Evolutionary conservation across 345 rosid genomes (phyloP).

Genomic region (Salix caprea): DNA sequence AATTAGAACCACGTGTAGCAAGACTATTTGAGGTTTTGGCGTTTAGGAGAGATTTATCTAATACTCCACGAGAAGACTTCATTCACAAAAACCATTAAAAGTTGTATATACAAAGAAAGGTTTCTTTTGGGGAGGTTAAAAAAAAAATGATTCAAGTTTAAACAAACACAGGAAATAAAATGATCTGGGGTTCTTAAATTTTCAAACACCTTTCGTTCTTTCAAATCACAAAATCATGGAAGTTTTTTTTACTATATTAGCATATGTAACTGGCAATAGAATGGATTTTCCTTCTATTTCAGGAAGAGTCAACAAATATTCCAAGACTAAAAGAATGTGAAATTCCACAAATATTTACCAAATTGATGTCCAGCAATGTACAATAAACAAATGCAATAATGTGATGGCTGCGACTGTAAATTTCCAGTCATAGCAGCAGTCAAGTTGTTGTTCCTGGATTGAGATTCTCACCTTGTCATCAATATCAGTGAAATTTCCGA

Average conservation of each 20-base stretch:
- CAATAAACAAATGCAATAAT: neutral
- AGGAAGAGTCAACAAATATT: neutral
- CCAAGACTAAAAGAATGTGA: neutral
- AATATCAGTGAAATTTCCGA: conserved; percentile 84
- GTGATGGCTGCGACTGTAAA: neutral
- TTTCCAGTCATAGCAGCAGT: neutral
- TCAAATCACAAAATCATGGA: neutral
- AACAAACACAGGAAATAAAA: neutral
- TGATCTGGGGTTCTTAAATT: neutral
- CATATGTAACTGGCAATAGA: neutral
- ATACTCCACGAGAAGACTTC: neutral
- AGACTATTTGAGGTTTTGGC: neutral
- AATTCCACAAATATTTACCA: neutral
- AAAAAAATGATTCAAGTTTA: neutral
- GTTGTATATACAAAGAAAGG: neutral
- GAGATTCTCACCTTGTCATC: conserved; percentile 71
- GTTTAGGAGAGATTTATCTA: neutral
- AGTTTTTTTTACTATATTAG: neutral
- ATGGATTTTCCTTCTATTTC: neutral
- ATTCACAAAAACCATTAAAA: neutral
- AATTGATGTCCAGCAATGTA: neutral
- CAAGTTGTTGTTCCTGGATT: neutral
- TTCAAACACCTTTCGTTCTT: neutral
- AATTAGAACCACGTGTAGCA: neutral
- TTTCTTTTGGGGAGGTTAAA: neutral